Evolutionary conservation across 495 filamentous ascomycete genomes (phyloP), one percentile per base, ranked within the genome.

Genomic region (Astrothelium macrocarpum): DNA sequence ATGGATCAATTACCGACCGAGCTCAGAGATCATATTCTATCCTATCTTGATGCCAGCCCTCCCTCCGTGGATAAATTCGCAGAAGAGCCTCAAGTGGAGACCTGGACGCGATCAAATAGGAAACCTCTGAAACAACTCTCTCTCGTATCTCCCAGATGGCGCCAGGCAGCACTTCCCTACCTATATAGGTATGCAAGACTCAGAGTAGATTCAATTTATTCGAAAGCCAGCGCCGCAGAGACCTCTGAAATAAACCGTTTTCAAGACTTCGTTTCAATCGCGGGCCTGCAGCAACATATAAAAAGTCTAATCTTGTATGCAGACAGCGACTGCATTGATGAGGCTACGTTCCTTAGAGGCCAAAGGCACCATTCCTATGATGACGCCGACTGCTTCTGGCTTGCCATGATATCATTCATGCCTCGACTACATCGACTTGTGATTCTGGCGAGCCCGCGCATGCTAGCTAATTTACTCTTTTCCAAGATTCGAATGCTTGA

Each of bases 1-100:
- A 49, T 49, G 45, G 62, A 61, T 58, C 2, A 43, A 3, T 68
- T 71, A 12, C 70, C 70, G 7, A 63, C 67, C n/a, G 70, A 71
- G 53, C 43, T 71, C 3, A 49, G 62, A 20, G 2, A 64, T 16
- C 63, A 69, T 1, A 68, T 71, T 62, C 20, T 71, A 20, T 25
- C 23, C 11, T 65, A 66, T 43, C 53, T 69, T 23, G 67, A 70
- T 49, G 18, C 31, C 26, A 29, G n/a, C 10, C 62, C 70, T 23
- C 70, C 70, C 2, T 71, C 70, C 12, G 18, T 56, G 42, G n/a
- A 25, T 0, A 67, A 70, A 9, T 9, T 62, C 2, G 39, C 65
- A 12, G 58, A 63, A 18, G 70, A 71, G 43, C 70, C 70, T 1
- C 58, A 7, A 25, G 28, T 68, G 11, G 2, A 58, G 5, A 49